These are phyloP conservation scores for Talaromyces piceae DNA, from an alignment of 2,329 filamentous ascomycete genomes.

Conservation along the genomic window DNA sequence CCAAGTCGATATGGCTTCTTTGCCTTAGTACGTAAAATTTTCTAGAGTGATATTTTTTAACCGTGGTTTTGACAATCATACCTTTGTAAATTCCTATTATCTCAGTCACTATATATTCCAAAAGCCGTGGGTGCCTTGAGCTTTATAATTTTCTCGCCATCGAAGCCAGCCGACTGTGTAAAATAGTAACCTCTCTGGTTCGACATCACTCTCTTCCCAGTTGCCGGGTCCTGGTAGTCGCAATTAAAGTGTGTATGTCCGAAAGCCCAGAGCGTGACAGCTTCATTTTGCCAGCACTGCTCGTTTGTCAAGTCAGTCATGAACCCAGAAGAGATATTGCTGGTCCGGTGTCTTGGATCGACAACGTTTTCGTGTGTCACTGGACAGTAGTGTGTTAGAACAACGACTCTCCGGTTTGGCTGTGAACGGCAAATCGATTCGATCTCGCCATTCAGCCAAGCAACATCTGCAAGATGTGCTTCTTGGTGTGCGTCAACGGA, in stretches of 20 bases:
- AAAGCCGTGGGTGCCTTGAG: too few species aligned
- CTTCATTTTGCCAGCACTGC: constrained; percentile 30
- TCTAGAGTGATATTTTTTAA: too few species aligned
- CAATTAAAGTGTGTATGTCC: constrained; percentile 45
- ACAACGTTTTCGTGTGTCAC: constrained; percentile 16
- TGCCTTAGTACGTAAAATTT: too few species aligned
- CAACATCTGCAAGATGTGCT: constrained; percentile 27
- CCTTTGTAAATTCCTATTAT: too few species aligned
- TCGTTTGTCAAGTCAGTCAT: constrained; percentile 35
- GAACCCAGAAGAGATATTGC: constrained; percentile 31
- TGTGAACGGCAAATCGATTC: constrained; percentile 21
- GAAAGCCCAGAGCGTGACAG: constrained; percentile 41
- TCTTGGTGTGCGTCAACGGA: constrained; percentile 24
- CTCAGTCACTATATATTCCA: too few species aligned
- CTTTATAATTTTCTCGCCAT: neutral
- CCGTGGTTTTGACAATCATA: too few species aligned
- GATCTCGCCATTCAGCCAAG: constrained; percentile 35
- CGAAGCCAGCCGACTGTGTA: too few species aligned
- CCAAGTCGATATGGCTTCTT: too few species aligned
- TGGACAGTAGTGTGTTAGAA: constrained; percentile 36
- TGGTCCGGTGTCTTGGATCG: constrained; percentile 27
- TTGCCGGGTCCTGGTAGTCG: constrained; percentile 26
- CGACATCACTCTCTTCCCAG: constrained; percentile 28
- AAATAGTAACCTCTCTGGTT: constrained; percentile 34
- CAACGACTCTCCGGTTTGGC: constrained; percentile 27